A percentile compares a stretch with the other conserved stretches of the same genome.
phyloP scores from a whole-genome alignment of 2,329 filamentous ascomycete species.

The Colletotrichum sp. region DNA sequence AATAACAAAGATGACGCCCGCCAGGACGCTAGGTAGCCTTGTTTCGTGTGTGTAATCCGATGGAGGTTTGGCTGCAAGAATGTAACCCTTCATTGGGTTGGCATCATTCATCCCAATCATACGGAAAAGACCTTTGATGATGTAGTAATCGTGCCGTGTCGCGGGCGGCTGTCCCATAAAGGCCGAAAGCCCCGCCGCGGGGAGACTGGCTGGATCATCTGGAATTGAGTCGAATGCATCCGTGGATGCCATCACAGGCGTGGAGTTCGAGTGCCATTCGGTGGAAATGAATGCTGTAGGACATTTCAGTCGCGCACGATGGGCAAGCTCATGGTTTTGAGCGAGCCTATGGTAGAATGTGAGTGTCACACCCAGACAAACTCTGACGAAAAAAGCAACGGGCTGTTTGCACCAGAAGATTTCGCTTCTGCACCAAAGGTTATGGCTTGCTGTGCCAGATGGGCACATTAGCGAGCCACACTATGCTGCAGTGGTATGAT shows the following conservation, averaged over 20 bases:
- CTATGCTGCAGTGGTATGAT: background rate
- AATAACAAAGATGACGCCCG: slow-evolving; percentile 30
- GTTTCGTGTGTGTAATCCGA: slow-evolving; percentile 26
- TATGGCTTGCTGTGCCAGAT: background rate
- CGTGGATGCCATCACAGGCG: background rate
- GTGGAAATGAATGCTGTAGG: background rate
- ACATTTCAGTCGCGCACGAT: background rate
- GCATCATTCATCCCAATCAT: slow-evolving; percentile 16
- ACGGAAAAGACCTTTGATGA: slow-evolving; percentile 8
- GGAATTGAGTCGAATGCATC: background rate
- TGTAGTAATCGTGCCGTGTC: slow-evolving; percentile 9
- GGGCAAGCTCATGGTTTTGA: background rate
- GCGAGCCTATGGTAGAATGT: background rate
- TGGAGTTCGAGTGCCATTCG: background rate
- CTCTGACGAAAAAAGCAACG: background rate
- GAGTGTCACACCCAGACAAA: background rate
- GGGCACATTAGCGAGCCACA: background rate
- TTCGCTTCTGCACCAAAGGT: background rate
- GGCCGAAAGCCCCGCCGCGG: slow-evolving; percentile 1
- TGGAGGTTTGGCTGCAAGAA: slow-evolving; percentile 20
- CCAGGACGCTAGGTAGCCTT: slow-evolving; percentile 27
- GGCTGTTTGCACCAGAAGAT: background rate
- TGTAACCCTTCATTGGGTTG: slow-evolving; percentile 23
- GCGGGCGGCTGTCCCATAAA: slow-evolving; percentile 9
- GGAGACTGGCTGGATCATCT: slow-evolving; percentile 1